Evolutionary conservation across 257 asterid species (phyloP), one percentile per base, ranked within the genome.

Genomic region (Voacanga thouarsii): DNA sequence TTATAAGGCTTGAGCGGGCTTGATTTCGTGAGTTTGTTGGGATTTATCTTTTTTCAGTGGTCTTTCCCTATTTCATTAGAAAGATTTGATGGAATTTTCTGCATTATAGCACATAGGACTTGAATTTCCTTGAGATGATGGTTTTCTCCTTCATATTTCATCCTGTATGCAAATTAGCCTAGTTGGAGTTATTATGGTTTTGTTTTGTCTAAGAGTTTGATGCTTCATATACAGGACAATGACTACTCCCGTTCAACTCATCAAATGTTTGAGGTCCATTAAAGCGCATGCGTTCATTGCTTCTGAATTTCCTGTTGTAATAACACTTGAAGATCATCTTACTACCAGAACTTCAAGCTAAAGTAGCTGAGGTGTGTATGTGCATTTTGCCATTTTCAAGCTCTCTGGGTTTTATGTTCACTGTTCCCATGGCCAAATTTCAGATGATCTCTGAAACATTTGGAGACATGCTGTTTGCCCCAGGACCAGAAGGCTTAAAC

Each of bases 281-380:
- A 91, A 89, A 85, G 88, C 88, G 77, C 85, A 90, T 72, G 97
- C 96, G 1, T 93, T 93, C 84, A 33, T 78, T 75, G 90, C 83
- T 43, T 91, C 96, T 10, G 92, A 89, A 66, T 93, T 87, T 81
- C 96, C 96, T 72, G 91, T 93, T 57, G 83, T 93, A 77, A 83
- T 91, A 82, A 90, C 98, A 70, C 90, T 91, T 49, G 98, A 91
- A 84, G 96, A 89, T 79, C 97, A 93, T 85, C 94, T 93, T 53
- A 88, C 88, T 75, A n/a, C 59, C 92, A 21, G 83, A 88, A 64
- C 97, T 93, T 82, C 97, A 90, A 82, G 93, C 90, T 71, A 86
- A 84, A 88, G 92, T 83, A 39, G 97, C 96, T 68, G 74, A 89
- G 96, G 97, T 93, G 83, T 50, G 83, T 77, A 60, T 51, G 6